Evolutionary conservation across 306 rosid species (phyloP), one percentile per base, ranked within the genome.

Genomic region (Quercus mongolica): DNA sequence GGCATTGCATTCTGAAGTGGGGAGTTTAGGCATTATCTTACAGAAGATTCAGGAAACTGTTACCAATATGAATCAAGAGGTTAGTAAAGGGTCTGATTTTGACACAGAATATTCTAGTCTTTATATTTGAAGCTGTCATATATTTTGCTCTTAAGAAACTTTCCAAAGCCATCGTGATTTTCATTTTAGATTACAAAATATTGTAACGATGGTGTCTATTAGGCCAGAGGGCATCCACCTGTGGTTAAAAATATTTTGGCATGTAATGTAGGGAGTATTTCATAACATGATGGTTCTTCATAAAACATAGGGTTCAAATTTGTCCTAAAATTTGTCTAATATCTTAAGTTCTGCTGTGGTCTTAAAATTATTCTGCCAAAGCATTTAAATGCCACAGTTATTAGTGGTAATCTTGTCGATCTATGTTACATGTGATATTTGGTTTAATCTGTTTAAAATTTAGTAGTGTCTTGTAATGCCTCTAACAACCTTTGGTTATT

Each of bases 31-130:
- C 51, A 81, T 59, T 26, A 63, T 88, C 78, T 78, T 92, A 30
- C 87, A 86, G 83, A 91, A 83, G 87, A 82, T 92, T 86, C 91
- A 88, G 75, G 86, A 80, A 59, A 89, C 71, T 57, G 35, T 85
- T 35, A 81, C 76, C 74, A 83, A 83, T 79, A 88, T 88, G 92
- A 88, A 85, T 78, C 87, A 84, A 85, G 96, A 83, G 94, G 92
- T 91, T 79, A 74, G 79, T 61, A 68, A 56, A 71, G 18, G 74
- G 63, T 64, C 23, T 56, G 31, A 19, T 23, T 61, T 77, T 20
- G 12, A 26, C 64, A 28, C 49, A 28, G n/a, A 71, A 55, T 20
- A 8, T 28, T 7, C 69, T 28, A 26, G 9, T 2, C 10, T 63
- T 63, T 28, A 5, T 19, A 14, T 63, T 28, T 63, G 41, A 26